Evolutionary conservation across 345 rosid species (phyloP).

Genomic region (Populus alba): DNA sequence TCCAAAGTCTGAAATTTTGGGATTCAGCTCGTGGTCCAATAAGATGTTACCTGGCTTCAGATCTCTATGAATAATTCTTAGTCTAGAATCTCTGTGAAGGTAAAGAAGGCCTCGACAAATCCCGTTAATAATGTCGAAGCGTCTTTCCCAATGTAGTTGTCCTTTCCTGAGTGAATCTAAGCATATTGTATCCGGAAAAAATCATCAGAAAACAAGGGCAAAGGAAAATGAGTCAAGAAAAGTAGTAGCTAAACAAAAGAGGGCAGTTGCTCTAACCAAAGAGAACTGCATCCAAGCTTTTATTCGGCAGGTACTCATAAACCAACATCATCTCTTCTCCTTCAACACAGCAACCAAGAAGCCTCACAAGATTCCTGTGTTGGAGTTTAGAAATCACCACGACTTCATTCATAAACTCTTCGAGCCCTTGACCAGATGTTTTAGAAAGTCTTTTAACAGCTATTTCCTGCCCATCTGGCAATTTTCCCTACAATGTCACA

Average conservation of each 20-base stretch:
- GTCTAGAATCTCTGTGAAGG: no score
- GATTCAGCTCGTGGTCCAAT: constrained; percentile 16
- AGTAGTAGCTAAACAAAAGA: no score
- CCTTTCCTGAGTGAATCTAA: no score
- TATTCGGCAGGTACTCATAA: constrained; percentile 2
- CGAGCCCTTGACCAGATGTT: no score
- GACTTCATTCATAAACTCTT: no score
- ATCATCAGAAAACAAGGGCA: no score
- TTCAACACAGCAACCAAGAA: constrained; percentile 19
- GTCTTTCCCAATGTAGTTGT: no score
- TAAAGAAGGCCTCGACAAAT: no score
- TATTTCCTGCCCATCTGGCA: constrained; percentile 15
- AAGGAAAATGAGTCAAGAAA: no score
- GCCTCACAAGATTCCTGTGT: constrained; percentile 25
- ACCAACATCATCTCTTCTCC: constrained; percentile 14
- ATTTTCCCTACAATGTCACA: constrained; percentile 10
- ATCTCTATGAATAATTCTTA: no score
- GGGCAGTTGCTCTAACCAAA: not conserved
- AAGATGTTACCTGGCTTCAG: constrained; percentile 8
- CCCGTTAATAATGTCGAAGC: no score
- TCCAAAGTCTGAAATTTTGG: constrained; percentile 24
- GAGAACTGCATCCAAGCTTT: constrained; percentile 17
- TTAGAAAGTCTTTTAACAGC: constrained; percentile 24
- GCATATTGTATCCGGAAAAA: no score
- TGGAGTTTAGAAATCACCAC: constrained; percentile 6